Conservation (phyloP, 257 asterid species). For the Pogostemon cablin region DNA sequence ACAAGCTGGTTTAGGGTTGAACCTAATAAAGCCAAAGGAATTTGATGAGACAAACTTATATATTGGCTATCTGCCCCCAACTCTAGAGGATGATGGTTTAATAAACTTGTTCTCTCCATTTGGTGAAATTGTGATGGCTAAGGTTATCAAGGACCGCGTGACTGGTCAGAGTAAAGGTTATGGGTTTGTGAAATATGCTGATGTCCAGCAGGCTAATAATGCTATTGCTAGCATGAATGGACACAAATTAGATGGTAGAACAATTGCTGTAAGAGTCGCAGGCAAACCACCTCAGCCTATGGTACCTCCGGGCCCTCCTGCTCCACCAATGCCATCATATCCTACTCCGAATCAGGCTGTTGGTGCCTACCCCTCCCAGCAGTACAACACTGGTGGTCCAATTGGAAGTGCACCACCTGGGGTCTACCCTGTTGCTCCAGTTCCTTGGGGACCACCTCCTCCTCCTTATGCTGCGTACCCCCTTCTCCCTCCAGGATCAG, state of each 20-base stretch:
- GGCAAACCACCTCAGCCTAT: constrained; percentile 93
- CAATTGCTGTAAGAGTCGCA: constrained; percentile 93
- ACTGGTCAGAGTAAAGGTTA: constrained; percentile 87
- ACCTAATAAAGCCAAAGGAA: constrained; percentile 72
- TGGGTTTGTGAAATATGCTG: constrained; percentile 91
- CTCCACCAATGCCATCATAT: constrained; percentile 62
- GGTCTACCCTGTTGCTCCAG: constrained; percentile 56
- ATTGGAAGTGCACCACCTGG: constrained; percentile 61
- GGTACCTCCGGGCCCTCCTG: constrained; percentile 88
- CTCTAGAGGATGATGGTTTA: constrained; percentile 84
- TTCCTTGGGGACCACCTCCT: constrained; percentile 79
- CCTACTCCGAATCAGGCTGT: constrained; percentile 61
- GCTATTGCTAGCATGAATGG: constrained; percentile 96
- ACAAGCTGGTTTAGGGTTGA: constrained; percentile 61
- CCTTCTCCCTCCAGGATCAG: constrained; percentile 86
- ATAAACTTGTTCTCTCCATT: constrained; percentile 75
- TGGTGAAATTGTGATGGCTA: constrained; percentile 97
- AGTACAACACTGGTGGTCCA: constrained; percentile 73
- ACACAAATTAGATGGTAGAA: constrained; percentile 87
- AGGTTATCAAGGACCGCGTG: constrained; percentile 85
- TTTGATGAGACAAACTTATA: constrained; percentile 87
- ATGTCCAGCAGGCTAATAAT: constrained; percentile 80
- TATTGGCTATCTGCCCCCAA: constrained; percentile 91
- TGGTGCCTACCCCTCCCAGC: constrained; percentile 84
- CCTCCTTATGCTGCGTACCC: constrained; percentile 65